Percentiles rank a stretch among this genome's conserved stretches.
phyloP scores from a whole-genome alignment of 768 basidiomycete genomes.

The Boletus reticulatus region DNA sequence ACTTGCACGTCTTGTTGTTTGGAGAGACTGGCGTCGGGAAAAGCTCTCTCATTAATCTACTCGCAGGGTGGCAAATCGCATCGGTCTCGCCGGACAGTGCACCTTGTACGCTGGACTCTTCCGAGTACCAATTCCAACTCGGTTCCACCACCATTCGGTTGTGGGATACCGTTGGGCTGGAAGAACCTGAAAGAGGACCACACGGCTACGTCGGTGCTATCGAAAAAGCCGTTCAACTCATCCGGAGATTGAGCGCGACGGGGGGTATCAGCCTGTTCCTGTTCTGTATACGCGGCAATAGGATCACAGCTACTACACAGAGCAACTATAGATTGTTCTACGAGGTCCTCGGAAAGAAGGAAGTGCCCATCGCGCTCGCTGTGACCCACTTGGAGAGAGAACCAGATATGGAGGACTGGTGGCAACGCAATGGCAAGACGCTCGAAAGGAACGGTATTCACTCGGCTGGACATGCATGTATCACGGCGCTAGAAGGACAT shows the following conservation, averaged over 20 bases:
- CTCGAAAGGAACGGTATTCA: slow-evolving; percentile 21
- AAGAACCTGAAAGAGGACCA: slow-evolving; percentile 24
- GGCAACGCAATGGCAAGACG: slow-evolving; percentile 23
- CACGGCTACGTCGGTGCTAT: slow-evolving; percentile 26
- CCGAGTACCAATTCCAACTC: slow-evolving; percentile 28
- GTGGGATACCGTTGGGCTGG: slow-evolving; percentile 35
- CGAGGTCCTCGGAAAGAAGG: slow-evolving; percentile 27
- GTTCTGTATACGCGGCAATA: slow-evolving; percentile 39
- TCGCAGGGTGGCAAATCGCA: slow-evolving; percentile 26
- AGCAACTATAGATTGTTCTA: slow-evolving; percentile 26
- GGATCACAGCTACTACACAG: slow-evolving; percentile 29
- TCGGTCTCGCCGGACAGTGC: slow-evolving; percentile 20
- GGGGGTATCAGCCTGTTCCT: slow-evolving; percentile 41
- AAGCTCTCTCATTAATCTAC: slow-evolving; percentile 28
- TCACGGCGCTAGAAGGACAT: slow-evolving; percentile 26
- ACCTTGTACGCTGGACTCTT: slow-evolving; percentile 35
- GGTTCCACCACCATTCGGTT: slow-evolving; percentile 22
- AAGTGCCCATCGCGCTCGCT: slow-evolving; percentile 39
- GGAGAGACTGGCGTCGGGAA: slow-evolving; percentile 34
- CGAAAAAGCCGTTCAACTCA: slow-evolving; percentile 31
- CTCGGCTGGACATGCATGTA: slow-evolving; percentile 31
- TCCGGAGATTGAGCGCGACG: slow-evolving; percentile 28
- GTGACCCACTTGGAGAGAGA: slow-evolving; percentile 40
- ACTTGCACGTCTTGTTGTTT: slow-evolving; percentile 38
- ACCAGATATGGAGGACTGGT: slow-evolving; percentile 33